Conservation (phyloP, 768 basidiomycete genomes). For the Tephrocybe sp. region DNA sequence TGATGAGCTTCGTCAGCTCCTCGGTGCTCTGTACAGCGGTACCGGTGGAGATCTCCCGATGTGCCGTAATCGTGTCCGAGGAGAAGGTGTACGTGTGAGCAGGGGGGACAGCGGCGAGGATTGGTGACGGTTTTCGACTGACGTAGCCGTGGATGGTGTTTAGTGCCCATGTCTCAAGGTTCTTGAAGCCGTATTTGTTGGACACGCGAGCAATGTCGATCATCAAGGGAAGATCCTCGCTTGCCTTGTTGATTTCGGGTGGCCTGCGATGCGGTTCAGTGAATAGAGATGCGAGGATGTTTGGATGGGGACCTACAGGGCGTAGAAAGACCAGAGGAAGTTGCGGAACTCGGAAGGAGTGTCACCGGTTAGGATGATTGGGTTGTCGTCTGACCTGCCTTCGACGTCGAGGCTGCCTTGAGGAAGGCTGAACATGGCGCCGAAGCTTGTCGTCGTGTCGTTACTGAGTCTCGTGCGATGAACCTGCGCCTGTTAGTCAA, state of each 20-base stretch:
- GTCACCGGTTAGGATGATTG: conserved; percentile 64
- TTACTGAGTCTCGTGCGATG: conserved; percentile 60
- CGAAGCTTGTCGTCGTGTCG: conserved; percentile 67
- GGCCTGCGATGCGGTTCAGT: conserved; percentile 45
- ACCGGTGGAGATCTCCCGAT: conserved; percentile 11
- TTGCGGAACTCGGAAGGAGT: conserved; percentile 65
- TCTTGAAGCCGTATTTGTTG: conserved; percentile 76
- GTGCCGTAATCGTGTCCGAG: conserved; percentile 14
- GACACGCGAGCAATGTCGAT: conserved; percentile 66
- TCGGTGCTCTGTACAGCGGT: conserved; percentile 34
- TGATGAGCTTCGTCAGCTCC: conserved; percentile 59
- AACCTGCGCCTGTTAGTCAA: conserved; percentile 35
- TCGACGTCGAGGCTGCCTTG: conserved; percentile 51
- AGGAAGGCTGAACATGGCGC: conserved; percentile 66
- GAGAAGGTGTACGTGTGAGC: conserved; percentile 35
- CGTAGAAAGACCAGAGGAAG: conserved; percentile 79
- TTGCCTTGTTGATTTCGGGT: conserved; percentile 52
- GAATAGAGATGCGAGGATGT: not conserved
- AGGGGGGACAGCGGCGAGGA: conserved; percentile 42
- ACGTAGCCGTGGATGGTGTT: conserved; percentile 73
- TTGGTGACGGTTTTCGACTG: conserved; percentile 54
- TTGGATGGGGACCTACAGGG: conserved; percentile 47
- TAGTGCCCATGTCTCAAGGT: conserved; percentile 72
- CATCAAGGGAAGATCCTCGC: conserved; percentile 52
- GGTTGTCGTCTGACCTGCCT: conserved; percentile 64